Percentiles rank a stretch among this genome's conserved stretches.
phyloP scores from a whole-genome alignment of 2,329 filamentous ascomycete genomes.

The Hypoxylon sp. region DNA sequence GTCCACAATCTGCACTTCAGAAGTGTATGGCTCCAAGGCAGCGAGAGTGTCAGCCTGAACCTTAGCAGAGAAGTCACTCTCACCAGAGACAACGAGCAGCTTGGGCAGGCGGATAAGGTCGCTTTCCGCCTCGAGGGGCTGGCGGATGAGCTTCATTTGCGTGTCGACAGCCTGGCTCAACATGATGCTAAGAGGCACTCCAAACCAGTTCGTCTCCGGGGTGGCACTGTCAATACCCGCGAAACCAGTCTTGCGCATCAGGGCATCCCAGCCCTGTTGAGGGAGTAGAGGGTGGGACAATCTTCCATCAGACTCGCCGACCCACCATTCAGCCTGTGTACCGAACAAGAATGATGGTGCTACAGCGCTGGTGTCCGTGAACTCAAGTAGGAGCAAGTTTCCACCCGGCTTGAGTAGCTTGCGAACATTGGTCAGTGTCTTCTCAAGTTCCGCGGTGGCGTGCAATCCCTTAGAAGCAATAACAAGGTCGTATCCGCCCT shows the following conservation, averaged over 20 bases:
- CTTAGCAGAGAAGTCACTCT: slow-evolving; percentile 26
- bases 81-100: slow-evolving; percentile 46
- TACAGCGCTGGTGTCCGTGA: slow-evolving; percentile 16
- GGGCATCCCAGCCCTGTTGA: slow-evolving; percentile 45
- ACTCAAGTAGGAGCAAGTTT: slow-evolving; percentile 52
- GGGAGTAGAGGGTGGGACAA: slow-evolving; percentile 7
- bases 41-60: slow-evolving; percentile 25
- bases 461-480: slow-evolving; percentile 56
- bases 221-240: slow-evolving; percentile 49
- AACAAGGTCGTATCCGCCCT: slow-evolving; percentile 54
- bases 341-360: slow-evolving; percentile 17
- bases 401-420: slow-evolving; percentile 58
- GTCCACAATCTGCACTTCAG: slow-evolving; percentile 26
- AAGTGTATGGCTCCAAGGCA: slow-evolving; percentile 16
- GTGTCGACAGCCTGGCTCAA: slow-evolving; percentile 55
- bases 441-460: slow-evolving; percentile 47
- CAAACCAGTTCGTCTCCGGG: slow-evolving; percentile 22
- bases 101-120: slow-evolving; percentile 14
- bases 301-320: slow-evolving; percentile 27
- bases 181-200: slow-evolving; percentile 48
- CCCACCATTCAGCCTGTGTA: slow-evolving; percentile 32
- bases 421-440: slow-evolving; percentile 50
- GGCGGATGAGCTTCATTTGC: slow-evolving; percentile 22
- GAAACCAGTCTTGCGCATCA: slow-evolving; percentile 50
- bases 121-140: slow-evolving; percentile 18